Evolutionary conservation across 495 filamentous ascomycete species (phyloP).

Genomic region (Aeminium ludgeri): DNA sequence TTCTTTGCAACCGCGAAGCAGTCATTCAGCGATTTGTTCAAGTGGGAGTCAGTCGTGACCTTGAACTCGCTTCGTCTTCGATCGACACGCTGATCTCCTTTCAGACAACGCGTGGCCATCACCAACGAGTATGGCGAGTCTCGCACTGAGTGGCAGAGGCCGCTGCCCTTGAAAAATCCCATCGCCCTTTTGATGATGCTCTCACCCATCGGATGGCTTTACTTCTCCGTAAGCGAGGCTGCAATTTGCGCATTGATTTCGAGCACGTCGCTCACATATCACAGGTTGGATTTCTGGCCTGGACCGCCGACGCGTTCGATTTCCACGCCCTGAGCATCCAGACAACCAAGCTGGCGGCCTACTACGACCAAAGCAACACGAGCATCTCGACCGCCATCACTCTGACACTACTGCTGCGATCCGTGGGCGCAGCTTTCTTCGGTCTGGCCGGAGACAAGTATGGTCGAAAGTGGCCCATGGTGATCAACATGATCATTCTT

Average conservation of each 20-base stretch:
- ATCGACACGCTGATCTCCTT: no score
- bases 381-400: constrained; percentile 58
- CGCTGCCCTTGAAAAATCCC: constrained; percentile 43
- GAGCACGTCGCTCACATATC: no score
- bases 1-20: constrained; percentile 41
- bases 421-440: constrained; percentile 52
- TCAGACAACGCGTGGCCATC: constrained; percentile 39
- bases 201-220: constrained; percentile 39
- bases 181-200: constrained; percentile 42
- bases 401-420: constrained; percentile 51
- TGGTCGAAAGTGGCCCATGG: constrained; percentile 27
- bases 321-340: constrained; percentile 64
- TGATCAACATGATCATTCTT: constrained; percentile 49
- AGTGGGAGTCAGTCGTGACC: constrained; percentile 30
- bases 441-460: constrained; percentile 47
- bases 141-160: constrained; percentile 41
- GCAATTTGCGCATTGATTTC: constrained; percentile 45
- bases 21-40: constrained; percentile 44
- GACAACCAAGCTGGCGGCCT: constrained; percentile 47
- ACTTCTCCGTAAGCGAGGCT: constrained; percentile 42
- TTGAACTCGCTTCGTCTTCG: no score
- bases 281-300: constrained; percentile 40
- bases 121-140: constrained; percentile 40
- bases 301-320: constrained; percentile 59
- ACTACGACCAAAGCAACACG: constrained; percentile 48